phyloP scores from a whole-genome alignment of 1,284 basidiomycete species.

The Irpex rosettiformis region DNA sequence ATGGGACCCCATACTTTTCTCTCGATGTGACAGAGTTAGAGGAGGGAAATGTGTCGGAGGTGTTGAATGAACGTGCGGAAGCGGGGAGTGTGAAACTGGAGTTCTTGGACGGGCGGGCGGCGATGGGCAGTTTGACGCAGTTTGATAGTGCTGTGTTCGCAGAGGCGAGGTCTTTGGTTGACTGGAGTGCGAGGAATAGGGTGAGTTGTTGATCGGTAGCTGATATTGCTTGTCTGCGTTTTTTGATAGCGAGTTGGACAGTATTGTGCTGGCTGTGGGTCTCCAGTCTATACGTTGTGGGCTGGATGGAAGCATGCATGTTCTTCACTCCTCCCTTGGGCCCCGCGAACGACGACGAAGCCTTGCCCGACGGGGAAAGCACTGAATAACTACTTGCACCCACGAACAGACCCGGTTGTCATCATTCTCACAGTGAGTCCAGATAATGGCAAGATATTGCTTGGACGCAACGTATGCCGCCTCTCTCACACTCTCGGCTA shows the following conservation, averaged over 20 bases:
- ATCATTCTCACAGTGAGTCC: slow-evolving; percentile 88
- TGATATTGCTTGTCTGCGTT: background rate
- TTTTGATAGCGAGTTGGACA: slow-evolving; percentile 31
- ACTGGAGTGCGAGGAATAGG: slow-evolving; percentile 89
- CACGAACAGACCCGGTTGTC: slow-evolving; percentile 85
- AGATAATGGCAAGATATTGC: slow-evolving; percentile 75
- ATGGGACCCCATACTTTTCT: slow-evolving; percentile 78
- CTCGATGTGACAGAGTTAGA: slow-evolving; percentile 64
- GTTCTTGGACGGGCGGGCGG: slow-evolving; percentile 70
- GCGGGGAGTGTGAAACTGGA: slow-evolving; percentile 40
- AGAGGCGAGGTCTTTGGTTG: slow-evolving; percentile 73
- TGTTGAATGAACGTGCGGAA: slow-evolving; percentile 38
- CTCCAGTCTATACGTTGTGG: slow-evolving; percentile 85
- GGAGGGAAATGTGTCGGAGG: slow-evolving; percentile 39
- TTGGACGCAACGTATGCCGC: slow-evolving; percentile 79
- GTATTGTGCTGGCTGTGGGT: slow-evolving; percentile 91
- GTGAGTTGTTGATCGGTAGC: slow-evolving; percentile 37
- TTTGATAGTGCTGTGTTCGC: slow-evolving; percentile 77
- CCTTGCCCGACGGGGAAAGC: slow-evolving; percentile 74
- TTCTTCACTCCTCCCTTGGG: slow-evolving; percentile 68
- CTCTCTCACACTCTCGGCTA: background rate
- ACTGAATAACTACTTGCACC: slow-evolving; percentile 84
- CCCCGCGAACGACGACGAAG: slow-evolving; percentile 53
- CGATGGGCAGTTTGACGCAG: slow-evolving; percentile 50
- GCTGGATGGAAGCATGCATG: slow-evolving; percentile 95